A percentile compares a stretch with the other conserved stretches of the same genome.
These are phyloP conservation scores for Colletotrichum orchidophilum DNA, from an alignment of 2,329 filamentous ascomycete genomes.

Conservation along the genomic window DNA sequence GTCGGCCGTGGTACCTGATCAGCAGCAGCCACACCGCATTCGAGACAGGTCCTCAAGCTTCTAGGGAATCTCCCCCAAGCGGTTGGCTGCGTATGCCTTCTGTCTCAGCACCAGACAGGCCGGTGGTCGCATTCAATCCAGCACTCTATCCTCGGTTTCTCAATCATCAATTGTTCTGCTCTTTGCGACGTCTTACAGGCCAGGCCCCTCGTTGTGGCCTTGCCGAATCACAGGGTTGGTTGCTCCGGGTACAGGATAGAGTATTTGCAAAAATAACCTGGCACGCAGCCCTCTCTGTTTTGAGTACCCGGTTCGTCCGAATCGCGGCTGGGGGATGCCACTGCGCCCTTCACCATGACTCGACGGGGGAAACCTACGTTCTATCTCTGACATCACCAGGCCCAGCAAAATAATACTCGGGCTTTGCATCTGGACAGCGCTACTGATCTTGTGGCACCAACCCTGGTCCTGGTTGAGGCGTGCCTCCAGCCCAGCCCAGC, in stretches of 20 bases:
- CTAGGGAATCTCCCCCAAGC: background rate
- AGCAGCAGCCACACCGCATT: constrained; percentile 20
- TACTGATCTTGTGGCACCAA: background rate
- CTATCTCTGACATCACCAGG: constrained; percentile 28
- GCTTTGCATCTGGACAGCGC: background rate
- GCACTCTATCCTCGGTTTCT: constrained; percentile 16
- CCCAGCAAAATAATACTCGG: background rate
- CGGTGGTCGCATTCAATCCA: constrained; percentile 13
- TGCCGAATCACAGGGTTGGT: background rate
- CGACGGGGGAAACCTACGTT: constrained; percentile 17
- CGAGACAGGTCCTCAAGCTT: constrained; percentile 23
- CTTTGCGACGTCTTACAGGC: constrained; percentile 20
- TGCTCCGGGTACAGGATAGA: constrained; percentile 12
- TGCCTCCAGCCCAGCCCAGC: constrained; percentile 26
- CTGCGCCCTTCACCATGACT: constrained; percentile 16
- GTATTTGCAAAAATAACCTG: constrained; percentile 17
- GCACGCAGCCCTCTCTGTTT: background rate
- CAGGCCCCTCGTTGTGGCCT: background rate
- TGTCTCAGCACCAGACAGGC: constrained; percentile 32
- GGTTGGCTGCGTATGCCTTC: constrained; percentile 20
- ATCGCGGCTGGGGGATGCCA: background rate
- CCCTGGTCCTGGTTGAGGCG: constrained; percentile 21
- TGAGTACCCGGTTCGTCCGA: constrained; percentile 24
- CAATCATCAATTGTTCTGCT: constrained; percentile 3
- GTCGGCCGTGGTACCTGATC: constrained; percentile 24